Percentiles rank a stretch among this genome's conserved stretches.
Conservation (phyloP, 345 rosid genomes). For the Jatropha curcas region DNA sequence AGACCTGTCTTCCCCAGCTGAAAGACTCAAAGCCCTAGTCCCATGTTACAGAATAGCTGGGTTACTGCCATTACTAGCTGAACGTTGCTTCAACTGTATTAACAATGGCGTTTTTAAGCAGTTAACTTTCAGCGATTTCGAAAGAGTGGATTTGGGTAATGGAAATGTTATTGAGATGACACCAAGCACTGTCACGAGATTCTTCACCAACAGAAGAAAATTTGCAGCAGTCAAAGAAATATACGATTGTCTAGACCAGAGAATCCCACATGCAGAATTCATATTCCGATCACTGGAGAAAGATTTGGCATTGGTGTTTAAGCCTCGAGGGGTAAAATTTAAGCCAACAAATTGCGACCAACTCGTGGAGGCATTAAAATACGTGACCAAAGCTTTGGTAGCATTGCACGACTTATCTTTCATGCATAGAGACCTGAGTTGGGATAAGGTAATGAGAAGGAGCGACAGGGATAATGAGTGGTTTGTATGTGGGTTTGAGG, state of each 20-base stretch:
- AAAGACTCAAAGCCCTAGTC: conserved; percentile 69
- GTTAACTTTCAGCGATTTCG: conserved; percentile 67
- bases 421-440: conserved; percentile 89
- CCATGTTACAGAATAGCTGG: conserved; percentile 88
- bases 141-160: conserved; percentile 50
- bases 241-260: conserved; percentile 67
- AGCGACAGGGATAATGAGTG: conserved; percentile 63
- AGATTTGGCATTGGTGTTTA: conserved; percentile 60
- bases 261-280: conserved; percentile 83
- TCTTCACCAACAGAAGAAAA: conserved; percentile 57
- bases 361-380: conserved; percentile 75
- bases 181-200: conserved; percentile 62
- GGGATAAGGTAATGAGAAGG: conserved; percentile 78
- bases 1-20: conserved; percentile 58
- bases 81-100: conserved; percentile 48
- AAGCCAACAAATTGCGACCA: conserved; percentile 69
- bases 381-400: conserved; percentile 82
- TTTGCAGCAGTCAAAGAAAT: conserved; percentile 76
- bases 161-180: conserved; percentile 63
- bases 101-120: conserved; percentile 31
- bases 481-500: conserved; percentile 82
- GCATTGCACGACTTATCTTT: conserved; percentile 90
- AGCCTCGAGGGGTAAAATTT: conserved; percentile 68
- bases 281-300: conserved; percentile 53
- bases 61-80: conserved; percentile 68